Conservation (phyloP, 2,329 filamentous ascomycete species). For the Ophiostoma sp. region DNA sequence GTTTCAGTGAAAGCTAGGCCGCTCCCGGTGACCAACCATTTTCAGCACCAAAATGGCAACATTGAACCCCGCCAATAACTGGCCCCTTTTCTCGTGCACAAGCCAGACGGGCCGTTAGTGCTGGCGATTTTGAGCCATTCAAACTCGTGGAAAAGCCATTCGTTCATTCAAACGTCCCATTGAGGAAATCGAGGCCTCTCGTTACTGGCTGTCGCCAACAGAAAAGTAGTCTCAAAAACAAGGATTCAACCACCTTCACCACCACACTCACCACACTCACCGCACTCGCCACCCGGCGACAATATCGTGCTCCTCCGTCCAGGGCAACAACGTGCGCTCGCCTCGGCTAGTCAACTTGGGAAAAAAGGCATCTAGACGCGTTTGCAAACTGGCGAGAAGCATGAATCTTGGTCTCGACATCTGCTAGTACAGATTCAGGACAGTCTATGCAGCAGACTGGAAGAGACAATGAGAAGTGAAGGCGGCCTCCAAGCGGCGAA, state of each 20-base stretch:
- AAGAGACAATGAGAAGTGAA: background rate
- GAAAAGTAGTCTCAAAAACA: background rate
- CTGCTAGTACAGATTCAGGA: background rate
- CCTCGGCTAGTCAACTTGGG: background rate
- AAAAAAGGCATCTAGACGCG: background rate
- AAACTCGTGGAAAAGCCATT: no score
- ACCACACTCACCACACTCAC: background rate
- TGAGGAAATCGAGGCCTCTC: constrained; percentile 1
- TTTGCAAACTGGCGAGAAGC: background rate
- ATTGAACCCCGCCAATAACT: no score
- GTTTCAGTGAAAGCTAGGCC: background rate
- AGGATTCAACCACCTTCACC: no score
- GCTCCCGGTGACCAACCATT: constrained; percentile 6
- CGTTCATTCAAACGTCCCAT: background rate
- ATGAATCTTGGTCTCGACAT: background rate
- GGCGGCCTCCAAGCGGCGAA: constrained; percentile 3
- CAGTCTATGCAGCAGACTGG: background rate
- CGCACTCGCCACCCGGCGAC: background rate
- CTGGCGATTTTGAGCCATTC: background rate
- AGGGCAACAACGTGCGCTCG: background rate
- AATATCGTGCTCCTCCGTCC: background rate
- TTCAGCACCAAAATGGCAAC: background rate
- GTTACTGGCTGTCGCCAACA: background rate
- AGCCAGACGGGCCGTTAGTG: constrained; percentile 7
- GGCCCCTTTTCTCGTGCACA: background rate